Evolutionary conservation across 306 rosid species (phyloP).

Genomic region (Vigna unguiculata): DNA sequence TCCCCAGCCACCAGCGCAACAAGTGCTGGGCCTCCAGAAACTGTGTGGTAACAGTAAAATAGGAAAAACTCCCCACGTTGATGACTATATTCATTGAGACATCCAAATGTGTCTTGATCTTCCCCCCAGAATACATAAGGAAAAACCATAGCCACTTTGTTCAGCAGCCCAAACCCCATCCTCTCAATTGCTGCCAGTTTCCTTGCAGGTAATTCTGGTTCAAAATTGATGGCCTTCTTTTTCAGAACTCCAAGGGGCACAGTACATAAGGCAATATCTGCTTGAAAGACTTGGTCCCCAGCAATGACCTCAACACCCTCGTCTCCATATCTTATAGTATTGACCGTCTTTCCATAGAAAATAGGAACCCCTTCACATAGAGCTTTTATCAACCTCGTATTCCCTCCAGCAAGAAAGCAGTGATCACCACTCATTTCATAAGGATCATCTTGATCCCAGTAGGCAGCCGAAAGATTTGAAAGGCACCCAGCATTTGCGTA

Average conservation of each 20-base stretch:
- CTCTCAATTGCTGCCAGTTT: conserved; percentile 84
- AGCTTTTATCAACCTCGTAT: conserved; percentile 82
- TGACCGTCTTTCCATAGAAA: conserved; percentile 72
- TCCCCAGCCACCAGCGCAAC: conserved; percentile 96
- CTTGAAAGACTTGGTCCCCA: conserved; percentile 76
- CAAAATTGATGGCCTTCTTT: conserved; percentile 64
- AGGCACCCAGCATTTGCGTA: conserved; percentile 98
- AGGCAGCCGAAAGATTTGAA: conserved; percentile 84
- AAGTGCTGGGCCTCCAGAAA: conserved; percentile 89
- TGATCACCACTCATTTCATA: conserved; percentile 98
- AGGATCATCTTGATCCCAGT: conserved; percentile 99
- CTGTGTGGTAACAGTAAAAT: conserved; percentile 90
- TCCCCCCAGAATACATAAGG: conserved; percentile 98
- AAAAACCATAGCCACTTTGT: conserved; percentile 92
- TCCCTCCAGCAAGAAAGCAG: conserved; percentile 96
- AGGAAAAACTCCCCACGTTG: conserved; percentile 93
- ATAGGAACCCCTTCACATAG: conserved; percentile 84
- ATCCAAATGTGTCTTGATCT: conserved; percentile 93
- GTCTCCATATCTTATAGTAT: conserved; percentile 66
- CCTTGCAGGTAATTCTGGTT: conserved; percentile 83
- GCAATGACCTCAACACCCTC: conserved; percentile 81
- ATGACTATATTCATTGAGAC: conserved; percentile 72
- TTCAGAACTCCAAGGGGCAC: conserved; percentile 96
- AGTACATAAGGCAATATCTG: conserved; percentile 83
- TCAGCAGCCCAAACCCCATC: conserved; percentile 92